A percentile compares a stretch with the other conserved stretches of the same genome.
phyloP scores from a whole-genome alignment of 371 early-diverging fungal species.

The Mucor racemosus region DNA sequence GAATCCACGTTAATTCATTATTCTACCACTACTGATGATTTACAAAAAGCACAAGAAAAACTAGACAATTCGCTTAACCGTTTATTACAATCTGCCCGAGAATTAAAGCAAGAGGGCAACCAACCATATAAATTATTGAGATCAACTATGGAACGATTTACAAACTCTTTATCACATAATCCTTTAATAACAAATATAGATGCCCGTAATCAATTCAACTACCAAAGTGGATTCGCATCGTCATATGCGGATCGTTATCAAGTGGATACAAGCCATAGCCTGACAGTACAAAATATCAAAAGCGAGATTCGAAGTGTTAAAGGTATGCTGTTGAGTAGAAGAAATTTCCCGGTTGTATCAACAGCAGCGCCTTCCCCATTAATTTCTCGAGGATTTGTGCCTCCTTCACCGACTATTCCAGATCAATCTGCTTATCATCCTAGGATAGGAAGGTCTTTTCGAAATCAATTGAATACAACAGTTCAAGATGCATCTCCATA shows the following conservation, averaged over 20 bases:
- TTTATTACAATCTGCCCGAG: neutral
- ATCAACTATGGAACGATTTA: constrained; percentile 1
- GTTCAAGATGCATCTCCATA: neutral
- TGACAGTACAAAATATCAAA: constrained; percentile 28
- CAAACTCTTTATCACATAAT: neutral
- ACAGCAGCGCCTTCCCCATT: neutral
- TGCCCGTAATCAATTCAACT: neutral
- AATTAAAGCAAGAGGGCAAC: neutral
- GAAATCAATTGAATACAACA: neutral
- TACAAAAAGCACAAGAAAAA: neutral
- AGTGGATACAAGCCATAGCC: neutral
- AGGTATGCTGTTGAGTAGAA: constrained; percentile 31
- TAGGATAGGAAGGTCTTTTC: constrained; percentile 9
- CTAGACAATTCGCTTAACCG: neutral
- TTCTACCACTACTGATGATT: neutral
- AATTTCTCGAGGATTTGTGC: neutral
- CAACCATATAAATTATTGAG: neutral
- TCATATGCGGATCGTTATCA: constrained; percentile 16
- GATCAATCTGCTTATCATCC: constrained; percentile 15
- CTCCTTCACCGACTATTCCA: neutral
- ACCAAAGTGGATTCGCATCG: constrained; percentile 12
- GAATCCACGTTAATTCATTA: neutral
- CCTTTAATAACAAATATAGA: neutral
- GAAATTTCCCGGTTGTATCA: constrained; percentile 30
- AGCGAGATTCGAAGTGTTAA: constrained; percentile 39